phyloP scores from a whole-genome alignment of 2,329 filamentous ascomycete genomes.

The Monilinia vaccinii-corymbosi region DNA sequence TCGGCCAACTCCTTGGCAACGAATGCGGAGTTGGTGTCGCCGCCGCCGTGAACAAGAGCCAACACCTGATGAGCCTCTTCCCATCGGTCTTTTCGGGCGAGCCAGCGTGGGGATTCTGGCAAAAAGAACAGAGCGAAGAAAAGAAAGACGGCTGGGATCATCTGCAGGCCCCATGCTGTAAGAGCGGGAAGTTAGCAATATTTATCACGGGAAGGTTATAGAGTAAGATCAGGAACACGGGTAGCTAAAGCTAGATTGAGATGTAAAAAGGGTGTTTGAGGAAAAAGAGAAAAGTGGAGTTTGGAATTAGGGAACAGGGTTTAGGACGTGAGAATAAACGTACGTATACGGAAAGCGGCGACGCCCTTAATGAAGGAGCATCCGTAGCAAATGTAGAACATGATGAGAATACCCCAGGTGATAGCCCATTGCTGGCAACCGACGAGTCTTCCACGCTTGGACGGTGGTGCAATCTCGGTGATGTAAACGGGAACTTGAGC shows the following conservation, averaged over 20 bases:
- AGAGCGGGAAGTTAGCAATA: no score
- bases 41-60: constrained; percentile 48
- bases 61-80: constrained; percentile 43
- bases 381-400: constrained; percentile 61
- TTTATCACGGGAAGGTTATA: no score
- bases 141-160: constrained; percentile 49
- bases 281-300: no score
- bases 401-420: constrained; percentile 60
- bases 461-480: constrained; percentile 52
- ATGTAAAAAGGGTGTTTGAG: no score
- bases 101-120: constrained; percentile 54
- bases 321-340: no score
- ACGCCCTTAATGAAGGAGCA: constrained; percentile 12
- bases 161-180: constrained; percentile 51
- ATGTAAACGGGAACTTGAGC: constrained; percentile 62
- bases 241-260: no score
- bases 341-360: constrained; percentile 48
- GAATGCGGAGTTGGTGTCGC: constrained; percentile 54
- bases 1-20: constrained; percentile 61
- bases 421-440: constrained; percentile 54
- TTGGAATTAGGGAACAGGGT: no score
- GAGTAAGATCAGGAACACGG: no score
- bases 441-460: constrained; percentile 54
- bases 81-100: constrained; percentile 52
- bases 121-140: constrained; percentile 51